Base-by-base conservation (phyloP, 2,329 filamentous ascomycete genomes). In the Trichoderma simmonsii region DNA sequence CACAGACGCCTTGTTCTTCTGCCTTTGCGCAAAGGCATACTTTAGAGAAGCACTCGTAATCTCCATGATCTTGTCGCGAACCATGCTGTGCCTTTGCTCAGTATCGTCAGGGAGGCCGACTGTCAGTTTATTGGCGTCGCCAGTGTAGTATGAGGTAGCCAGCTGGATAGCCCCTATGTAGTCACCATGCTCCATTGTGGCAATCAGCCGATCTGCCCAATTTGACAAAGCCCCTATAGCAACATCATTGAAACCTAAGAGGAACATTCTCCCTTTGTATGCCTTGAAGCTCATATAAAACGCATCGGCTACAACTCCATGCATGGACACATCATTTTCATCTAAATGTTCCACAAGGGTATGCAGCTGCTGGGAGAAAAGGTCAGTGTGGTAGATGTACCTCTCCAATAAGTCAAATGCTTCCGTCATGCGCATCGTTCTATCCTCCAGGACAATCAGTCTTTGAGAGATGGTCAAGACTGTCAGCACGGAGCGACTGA, bases 201-300 rank as follows among this genome's bases (percentile, higher is more conserved):
- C 95, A 75, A 98, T 90, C 21, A 99, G 85, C 54, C 96, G 88
- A 81, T 99, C 96, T 3, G 96, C 95, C 96, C 96, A 99, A 76
- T 99, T 99, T 0, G 96, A 98, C 39, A 99, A 83, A 5, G 92
- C 93, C 2, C 96, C 96, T 62, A 98, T 93, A 0, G 94, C 93
- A 54, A 98, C 85, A 78, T 98, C 95, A 78, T 95, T 96, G 83
- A 95, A 95, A n/a, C 96, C 95, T 9, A 99, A 86, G 4, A 98
- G 84, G 78, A 99, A 99, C 43, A 98, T 86, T 34, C 95, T 89
- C 6, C 96, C 95, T 81, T 98, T 99, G 83, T 98, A 99, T 4
- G 94, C 89, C 78, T 93, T 94, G 82, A 98, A 95, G 81, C 95
- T 98, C 94, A 98, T 98, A 79, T 95, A 95, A 77, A 98, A 99